Conservation (phyloP, 352 stramenopile species). For the Paralagenidium karlingii region DNA sequence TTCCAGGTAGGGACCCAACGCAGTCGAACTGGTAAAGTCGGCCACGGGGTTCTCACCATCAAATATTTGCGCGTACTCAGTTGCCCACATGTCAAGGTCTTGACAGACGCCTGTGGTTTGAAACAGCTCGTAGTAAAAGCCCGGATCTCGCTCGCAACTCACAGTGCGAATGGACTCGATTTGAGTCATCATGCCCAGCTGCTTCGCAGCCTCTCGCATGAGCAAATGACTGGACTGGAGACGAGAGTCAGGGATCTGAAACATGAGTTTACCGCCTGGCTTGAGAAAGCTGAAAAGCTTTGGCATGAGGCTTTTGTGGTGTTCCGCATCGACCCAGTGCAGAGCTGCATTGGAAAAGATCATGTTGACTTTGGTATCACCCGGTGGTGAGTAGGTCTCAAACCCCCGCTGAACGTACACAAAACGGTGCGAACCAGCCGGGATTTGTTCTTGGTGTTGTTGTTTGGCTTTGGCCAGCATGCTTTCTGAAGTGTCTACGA, state of each 20-base stretch:
- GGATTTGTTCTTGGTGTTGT: conserved; percentile 20
- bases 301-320: conserved; percentile 28
- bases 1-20: conserved; percentile 42
- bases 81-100: conserved; percentile 48
- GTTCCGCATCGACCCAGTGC: conserved; percentile 47
- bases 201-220: conserved; percentile 30
- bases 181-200: conserved; percentile 20
- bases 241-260: conserved; percentile 64
- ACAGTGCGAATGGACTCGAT: conserved; percentile 47
- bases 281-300: conserved; percentile 45
- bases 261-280: conserved; percentile 46
- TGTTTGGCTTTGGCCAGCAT: conserved; percentile 35
- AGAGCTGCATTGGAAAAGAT: conserved; percentile 65
- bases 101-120: conserved; percentile 5
- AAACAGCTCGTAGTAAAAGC: conserved; percentile 65
- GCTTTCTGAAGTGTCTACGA: conserved; percentile 41
- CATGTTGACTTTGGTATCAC: conserved; percentile 35
- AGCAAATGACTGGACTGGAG: conserved; percentile 39
- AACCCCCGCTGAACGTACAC: conserved; percentile 44
- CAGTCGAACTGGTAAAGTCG: conserved; percentile 53
- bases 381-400: conserved; percentile 23
- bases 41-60: conserved; percentile 49
- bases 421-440: conserved; percentile 11
- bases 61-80: conserved; percentile 47
- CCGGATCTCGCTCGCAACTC: conserved; percentile 42